A percentile compares a stretch with the other conserved stretches of the same genome.
Conservation (phyloP, 352 stramenopile species). For the Thraustotheca clavata region DNA sequence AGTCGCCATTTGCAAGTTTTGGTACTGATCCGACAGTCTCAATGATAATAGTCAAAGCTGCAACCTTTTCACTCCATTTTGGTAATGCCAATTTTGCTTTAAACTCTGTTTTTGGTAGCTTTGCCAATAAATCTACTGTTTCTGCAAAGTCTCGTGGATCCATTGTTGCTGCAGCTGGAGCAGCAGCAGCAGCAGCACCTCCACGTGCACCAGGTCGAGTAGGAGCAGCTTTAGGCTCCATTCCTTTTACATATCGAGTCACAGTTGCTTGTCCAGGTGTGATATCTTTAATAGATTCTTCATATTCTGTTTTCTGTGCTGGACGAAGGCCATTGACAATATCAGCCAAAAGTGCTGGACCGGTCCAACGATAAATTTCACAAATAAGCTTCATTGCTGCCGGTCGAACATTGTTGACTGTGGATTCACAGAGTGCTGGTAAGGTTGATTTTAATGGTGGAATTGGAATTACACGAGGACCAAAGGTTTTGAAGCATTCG, state of each 20-base stretch:
- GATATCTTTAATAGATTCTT: constrained; percentile 66
- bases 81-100: constrained; percentile 56
- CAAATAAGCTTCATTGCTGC: constrained; percentile 69
- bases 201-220: constrained; percentile 11
- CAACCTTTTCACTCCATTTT: constrained; percentile 86
- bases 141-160: constrained; percentile 81
- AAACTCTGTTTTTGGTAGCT: constrained; percentile 73
- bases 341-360: constrained; percentile 61
- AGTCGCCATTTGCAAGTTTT: constrained; percentile 80
- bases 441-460: constrained; percentile 59
- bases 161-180: constrained; percentile 29
- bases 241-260: constrained; percentile 61
- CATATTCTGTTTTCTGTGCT: constrained; percentile 79
- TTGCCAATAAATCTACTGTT: constrained; percentile 73
- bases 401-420: constrained; percentile 69
- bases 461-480: constrained; percentile 60
- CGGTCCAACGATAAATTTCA: constrained; percentile 77
- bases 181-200: constrained; percentile 4
- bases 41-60: constrained; percentile 77
- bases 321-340: constrained; percentile 70
- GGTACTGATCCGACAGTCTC: constrained; percentile 70
- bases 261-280: constrained; percentile 48
- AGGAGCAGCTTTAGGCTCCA: constrained; percentile 30
- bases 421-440: constrained; percentile 65
- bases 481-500: constrained; percentile 70